phyloP scores from a whole-genome alignment of 208 protist genomes.

The Trichomonas tenax region DNA sequence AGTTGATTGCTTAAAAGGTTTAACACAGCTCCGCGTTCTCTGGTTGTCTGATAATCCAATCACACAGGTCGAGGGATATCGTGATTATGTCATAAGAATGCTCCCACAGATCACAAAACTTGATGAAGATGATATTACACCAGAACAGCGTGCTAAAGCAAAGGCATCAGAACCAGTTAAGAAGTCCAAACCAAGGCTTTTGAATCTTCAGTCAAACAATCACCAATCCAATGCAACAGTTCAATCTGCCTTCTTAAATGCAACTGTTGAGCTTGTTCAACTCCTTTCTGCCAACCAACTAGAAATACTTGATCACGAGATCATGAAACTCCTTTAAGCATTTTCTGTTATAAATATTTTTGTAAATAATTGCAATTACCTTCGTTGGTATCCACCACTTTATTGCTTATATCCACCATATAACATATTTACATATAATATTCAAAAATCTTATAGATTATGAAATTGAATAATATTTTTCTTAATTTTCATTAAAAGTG shows the following conservation, averaged over 20 bases:
- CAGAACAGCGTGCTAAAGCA: neutral
- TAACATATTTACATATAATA: no score
- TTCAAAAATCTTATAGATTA: no score
- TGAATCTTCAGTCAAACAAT: neutral
- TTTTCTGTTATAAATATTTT: no score
- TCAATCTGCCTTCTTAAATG: neutral
- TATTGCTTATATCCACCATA: no score
- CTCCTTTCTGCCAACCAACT: neutral
- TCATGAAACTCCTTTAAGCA: neutral
- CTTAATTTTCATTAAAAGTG: no score
- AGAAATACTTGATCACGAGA: neutral
- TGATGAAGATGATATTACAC: neutral
- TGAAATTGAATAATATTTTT: no score
- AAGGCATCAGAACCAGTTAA: neutral
- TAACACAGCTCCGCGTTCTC: neutral
- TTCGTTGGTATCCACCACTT: no score
- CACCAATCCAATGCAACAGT: neutral
- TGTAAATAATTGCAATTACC: no score
- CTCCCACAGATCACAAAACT: neutral
- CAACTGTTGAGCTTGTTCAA: neutral
- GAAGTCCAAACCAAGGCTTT: neutral
- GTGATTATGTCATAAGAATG: neutral
- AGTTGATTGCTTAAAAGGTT: neutral
- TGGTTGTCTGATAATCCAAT: conserved; percentile 9
- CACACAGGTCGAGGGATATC: neutral